Conservation (phyloP, 2,329 filamentous ascomycete species). For the Aspergillus ustus region DNA sequence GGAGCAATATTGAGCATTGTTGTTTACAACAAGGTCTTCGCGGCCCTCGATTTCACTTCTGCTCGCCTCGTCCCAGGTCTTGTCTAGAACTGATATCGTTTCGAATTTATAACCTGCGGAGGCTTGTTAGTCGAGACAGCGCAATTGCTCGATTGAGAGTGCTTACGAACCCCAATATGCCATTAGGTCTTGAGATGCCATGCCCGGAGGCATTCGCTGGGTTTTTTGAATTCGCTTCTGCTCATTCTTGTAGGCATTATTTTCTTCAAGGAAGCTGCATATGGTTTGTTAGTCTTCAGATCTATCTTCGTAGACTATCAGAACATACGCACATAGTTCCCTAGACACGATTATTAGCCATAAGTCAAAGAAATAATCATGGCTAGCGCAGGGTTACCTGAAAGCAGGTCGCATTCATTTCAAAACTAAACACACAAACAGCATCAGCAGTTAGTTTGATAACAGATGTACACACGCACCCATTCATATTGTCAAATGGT, state of each 20-base stretch:
- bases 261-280: slow-evolving; percentile 86
- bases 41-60: slow-evolving; percentile 80
- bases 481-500: slow-evolving; percentile 80
- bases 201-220: slow-evolving; percentile 55
- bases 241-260: slow-evolving; percentile 72
- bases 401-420: slow-evolving; percentile 93
- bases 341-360: slow-evolving; percentile 41
- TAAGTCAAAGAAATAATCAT: neutral
- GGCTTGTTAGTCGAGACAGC: neutral
- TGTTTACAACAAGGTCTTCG: slow-evolving; percentile 74
- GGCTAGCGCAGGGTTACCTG: slow-evolving; percentile 62
- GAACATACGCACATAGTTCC: slow-evolving; percentile 56
- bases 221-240: slow-evolving; percentile 63
- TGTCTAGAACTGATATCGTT: slow-evolving; percentile 75
- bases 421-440: slow-evolving; percentile 65
- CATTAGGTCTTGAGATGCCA: slow-evolving; percentile 77
- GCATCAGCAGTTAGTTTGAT: slow-evolving; percentile 19
- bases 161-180: slow-evolving; percentile 77
- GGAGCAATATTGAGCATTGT: slow-evolving; percentile 94
- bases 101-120: slow-evolving; percentile 91
- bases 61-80: slow-evolving; percentile 72
- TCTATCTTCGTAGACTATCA: neutral
- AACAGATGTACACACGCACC: slow-evolving; percentile 54
- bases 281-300: neutral
- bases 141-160: neutral